Evolutionary conservation across 768 basidiomycete genomes (phyloP).

Genomic region (Mycena floridula): DNA sequence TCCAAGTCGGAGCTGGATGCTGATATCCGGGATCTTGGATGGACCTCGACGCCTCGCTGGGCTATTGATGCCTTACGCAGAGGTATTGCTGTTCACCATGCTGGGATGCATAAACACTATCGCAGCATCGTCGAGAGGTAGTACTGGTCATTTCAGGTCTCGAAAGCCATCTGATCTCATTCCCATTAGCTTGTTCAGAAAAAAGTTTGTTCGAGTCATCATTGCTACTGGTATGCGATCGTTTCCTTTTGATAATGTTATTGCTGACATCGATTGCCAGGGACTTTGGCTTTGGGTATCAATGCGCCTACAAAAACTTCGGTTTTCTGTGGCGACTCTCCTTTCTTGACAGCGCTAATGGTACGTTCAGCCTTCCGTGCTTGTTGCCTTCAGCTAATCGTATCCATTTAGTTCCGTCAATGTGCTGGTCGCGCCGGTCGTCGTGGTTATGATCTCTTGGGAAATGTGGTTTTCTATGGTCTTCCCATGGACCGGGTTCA

Average conservation of each 20-base stretch:
- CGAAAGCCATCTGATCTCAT: not conserved
- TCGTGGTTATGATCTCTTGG: conserved; percentile 62
- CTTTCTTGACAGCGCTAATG: conserved; percentile 54
- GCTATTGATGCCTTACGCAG: conserved; percentile 42
- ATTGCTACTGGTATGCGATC: conserved; percentile 50
- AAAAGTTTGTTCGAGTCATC: conserved; percentile 56
- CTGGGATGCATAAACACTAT: conserved; percentile 63
- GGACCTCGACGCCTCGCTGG: conserved; percentile 35
- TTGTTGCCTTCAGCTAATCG: no score
- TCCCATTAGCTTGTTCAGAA: conserved; percentile 46
- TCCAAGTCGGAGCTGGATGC: conserved; percentile 41
- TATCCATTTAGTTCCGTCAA: conserved; percentile 57
- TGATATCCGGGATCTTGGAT: conserved; percentile 34
- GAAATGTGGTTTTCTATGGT: conserved; percentile 71
- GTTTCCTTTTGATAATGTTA: not conserved
- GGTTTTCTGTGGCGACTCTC: conserved; percentile 59
- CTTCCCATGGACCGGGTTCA: conserved; percentile 57
- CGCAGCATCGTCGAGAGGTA: conserved; percentile 53
- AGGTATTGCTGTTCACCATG: conserved; percentile 65
- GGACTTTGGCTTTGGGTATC: conserved; percentile 68
- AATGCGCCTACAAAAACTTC: conserved; percentile 67
- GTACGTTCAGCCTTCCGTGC: conserved; percentile 21
- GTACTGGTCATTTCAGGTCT: not conserved
- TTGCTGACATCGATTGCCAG: conserved; percentile 18
- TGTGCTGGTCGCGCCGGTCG: conserved; percentile 71